Base-by-base conservation (phyloP, 129 eudicot genomes). In the Arctium minus region DNA sequence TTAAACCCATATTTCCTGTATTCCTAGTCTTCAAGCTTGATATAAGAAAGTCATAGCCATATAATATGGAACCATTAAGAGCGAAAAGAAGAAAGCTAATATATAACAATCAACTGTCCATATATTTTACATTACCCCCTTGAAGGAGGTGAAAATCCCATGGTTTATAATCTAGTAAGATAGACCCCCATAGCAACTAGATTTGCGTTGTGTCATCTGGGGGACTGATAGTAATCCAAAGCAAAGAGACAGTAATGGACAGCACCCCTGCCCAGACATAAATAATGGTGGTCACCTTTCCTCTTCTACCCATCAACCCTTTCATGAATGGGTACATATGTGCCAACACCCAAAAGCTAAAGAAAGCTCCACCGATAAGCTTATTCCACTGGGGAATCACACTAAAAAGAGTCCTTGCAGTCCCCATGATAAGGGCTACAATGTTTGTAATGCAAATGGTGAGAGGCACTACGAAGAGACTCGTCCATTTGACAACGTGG, bases 271-370 rank as follows among this genome's bases (percentile, higher is more conserved):
- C 18, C 98, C 98, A 94, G 2, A 94, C 93, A 40, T 86, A 94
- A 5, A 94, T 79, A 31, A 94, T 89, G 3, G 96, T 91, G 1
- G 97, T 92, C 72, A 93, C 80, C 56, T 71, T 89, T 18, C 97
- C 96, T 86, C 72, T 91, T 72, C 92, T 89, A 53, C 98, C 98
- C 98, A 94, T 92, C 78, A 94, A 67, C n/a, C 97, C 98, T 86
- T 94, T 94, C 76, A 89, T 88, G 71, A 94, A 94, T 0, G 98
- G 98, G 76, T 92, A 92, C 97, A 92, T 90, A 71, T 92, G 98
- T 4, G 93, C 87, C 87, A 94, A 82, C 31, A 94, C 98, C 98
- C 98, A 94, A 72, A 94, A 90, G 88, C 93, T 89, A 82, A 94
- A 94, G 82, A 92, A 94, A 10, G 86, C 82, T 4, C 97, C 95